Base-by-base conservation (phyloP, 805 yeast genomes). In the Groenewaldozyma salmanticensis region DNA sequence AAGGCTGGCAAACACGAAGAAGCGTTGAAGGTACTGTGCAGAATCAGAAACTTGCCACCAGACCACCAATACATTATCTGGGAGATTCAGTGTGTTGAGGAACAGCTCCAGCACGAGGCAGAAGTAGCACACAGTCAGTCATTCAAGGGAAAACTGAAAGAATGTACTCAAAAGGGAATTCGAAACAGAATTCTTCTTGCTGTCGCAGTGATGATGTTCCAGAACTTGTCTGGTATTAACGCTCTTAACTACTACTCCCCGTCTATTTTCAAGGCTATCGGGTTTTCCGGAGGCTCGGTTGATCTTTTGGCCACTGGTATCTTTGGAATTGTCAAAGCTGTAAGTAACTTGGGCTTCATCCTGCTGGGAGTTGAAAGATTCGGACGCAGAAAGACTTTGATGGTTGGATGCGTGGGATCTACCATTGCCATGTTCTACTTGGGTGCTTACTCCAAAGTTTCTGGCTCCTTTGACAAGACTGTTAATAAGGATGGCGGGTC, bases 351-450 rank as follows among this genome's bases (percentile, higher is more conserved):
- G n/a, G n/a, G n/a, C n/a, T n/a, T n/a, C 62, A 75, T 77, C 43
- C 53, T 79, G 48, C 65, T 68, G 54, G 60, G 74, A 43, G 64
- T 80, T 55, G 83, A 79, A 58, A 63, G 62, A 45, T 56, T 78
- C 45, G 84, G 84, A 53, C 74, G 85, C 65, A 71, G 85, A 57
- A 71, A 72, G 15, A 53, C 73, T 19, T 65, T 81, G 60, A 52
- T 80, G 42, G 57, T 60, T 43, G 90, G 88, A n/a, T 1, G 38
- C 69, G 60, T 69, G 27, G 74, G 77, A n/a, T n/a, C n/a, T n/a
- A n/a, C n/a, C n/a, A n/a, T n/a, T 16, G 62, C 68, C 42, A 64
- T 72, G 60, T 70, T 66, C 64, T 71, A 70, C 52, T 61, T 72
- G 43, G 75, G 74, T 7, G 69, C 68, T 1, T 72, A 68, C 47